A percentile compares a stretch with the other conserved stretches of the same genome.
These are phyloP conservation scores for Thielaviopsis populi DNA, from an alignment of 2,329 filamentous ascomycete species.

Conservation along the genomic window DNA sequence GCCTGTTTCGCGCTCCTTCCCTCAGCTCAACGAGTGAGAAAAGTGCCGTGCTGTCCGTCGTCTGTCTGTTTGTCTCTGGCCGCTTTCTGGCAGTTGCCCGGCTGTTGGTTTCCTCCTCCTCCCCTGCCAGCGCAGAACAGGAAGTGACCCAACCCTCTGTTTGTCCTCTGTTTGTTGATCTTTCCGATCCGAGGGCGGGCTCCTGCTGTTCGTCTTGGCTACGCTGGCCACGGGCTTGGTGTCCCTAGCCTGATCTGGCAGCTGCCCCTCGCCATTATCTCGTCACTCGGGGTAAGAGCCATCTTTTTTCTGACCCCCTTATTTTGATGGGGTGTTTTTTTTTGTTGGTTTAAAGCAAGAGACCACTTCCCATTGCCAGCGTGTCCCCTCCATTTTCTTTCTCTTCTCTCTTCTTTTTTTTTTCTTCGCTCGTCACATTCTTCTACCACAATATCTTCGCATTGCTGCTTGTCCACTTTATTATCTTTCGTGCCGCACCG, in stretches of 20 bases:
- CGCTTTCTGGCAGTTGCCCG: conserved; percentile 1
- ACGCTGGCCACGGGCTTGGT: background rate
- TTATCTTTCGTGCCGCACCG: background rate
- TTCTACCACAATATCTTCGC: conserved; percentile 1
- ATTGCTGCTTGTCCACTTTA: background rate
- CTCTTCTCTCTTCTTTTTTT: background rate
- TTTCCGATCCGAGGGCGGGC: background rate
- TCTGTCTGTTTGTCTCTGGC: background rate
- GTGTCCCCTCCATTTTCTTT: background rate
- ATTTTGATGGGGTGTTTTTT: background rate
- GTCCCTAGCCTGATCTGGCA: background rate
- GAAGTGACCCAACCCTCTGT: background rate
- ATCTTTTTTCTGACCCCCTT: background rate
- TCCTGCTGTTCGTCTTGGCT: conserved; percentile 1
- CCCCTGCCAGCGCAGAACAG: background rate
- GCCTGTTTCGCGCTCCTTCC: background rate
- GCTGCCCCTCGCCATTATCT: background rate
- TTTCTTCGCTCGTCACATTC: background rate
- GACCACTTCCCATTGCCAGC: background rate
- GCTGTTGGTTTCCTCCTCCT: background rate
- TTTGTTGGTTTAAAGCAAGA: background rate
- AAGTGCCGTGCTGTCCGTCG: background rate
- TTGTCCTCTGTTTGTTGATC: conserved; percentile 3
- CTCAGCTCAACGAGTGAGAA: too few species aligned
- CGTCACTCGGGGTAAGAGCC: background rate